Evolutionary conservation across 1,284 basidiomycete genomes (phyloP).

Genomic region (Wallemia mellicola): DNA sequence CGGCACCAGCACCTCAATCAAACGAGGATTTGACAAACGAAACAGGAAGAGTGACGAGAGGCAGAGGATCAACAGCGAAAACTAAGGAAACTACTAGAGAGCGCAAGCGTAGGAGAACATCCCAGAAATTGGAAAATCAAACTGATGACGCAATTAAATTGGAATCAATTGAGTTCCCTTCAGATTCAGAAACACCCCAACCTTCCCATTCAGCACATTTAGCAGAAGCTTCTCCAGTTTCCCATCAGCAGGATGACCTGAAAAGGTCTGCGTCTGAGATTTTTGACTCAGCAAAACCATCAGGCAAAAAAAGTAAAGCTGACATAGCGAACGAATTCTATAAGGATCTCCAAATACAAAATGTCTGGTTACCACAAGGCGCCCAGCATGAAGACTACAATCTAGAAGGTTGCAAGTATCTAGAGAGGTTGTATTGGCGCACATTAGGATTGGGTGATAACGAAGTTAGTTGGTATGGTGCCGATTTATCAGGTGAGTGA

Average conservation of each 20-base stretch:
- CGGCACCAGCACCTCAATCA: conserved; percentile 13
- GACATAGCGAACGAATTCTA: conserved; percentile 29
- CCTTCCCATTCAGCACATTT: too few species aligned
- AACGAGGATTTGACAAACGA: neutral
- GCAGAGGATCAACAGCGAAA: neutral
- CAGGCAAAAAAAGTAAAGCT: conserved; percentile 1
- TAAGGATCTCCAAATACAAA: conserved; percentile 32
- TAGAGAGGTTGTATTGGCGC: conserved; percentile 80
- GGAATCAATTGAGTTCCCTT: too few species aligned
- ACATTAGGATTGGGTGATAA: conserved; percentile 42
- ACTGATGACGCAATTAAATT: too few species aligned
- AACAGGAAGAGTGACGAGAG: neutral
- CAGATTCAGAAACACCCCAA: too few species aligned
- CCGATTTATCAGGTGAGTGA: conserved; percentile 49
- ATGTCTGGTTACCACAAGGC: conserved; percentile 44
- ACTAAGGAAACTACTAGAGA: neutral
- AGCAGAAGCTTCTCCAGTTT: too few species aligned
- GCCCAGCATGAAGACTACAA: conserved; percentile 46
- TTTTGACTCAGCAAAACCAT: neutral
- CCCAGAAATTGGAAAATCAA: too few species aligned
- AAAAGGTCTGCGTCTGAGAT: too few species aligned
- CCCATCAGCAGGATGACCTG: too few species aligned
- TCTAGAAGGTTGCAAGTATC: conserved; percentile 47
- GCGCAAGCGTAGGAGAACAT: conserved; percentile 2
- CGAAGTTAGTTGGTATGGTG: conserved; percentile 78